Percentiles rank a stretch among this genome's conserved stretches.
Evolutionary conservation across 257 asterid species (phyloP).

Genomic region (Solanum gracilifrons): DNA sequence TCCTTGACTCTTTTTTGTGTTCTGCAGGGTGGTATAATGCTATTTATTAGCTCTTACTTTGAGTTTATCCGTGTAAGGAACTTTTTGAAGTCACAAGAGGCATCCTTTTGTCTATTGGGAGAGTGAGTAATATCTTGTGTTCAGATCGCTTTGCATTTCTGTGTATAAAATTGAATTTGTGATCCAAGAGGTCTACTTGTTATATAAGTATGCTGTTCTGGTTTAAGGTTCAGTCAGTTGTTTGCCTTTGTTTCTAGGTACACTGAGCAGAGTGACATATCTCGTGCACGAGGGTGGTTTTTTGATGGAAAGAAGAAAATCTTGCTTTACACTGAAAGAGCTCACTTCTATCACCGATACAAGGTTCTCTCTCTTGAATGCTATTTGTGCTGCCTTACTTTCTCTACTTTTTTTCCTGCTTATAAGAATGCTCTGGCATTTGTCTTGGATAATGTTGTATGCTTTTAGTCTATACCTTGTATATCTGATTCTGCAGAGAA

Average conservation of each 20-base stretch:
- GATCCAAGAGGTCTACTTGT: background rate
- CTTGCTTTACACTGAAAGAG: slow-evolving; percentile 90
- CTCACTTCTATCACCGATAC: slow-evolving; percentile 95
- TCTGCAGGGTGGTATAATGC: slow-evolving; percentile 74
- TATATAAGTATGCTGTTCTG: background rate
- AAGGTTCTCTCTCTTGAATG: slow-evolving; percentile 40
- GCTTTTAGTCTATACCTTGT: background rate
- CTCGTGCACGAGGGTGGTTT: slow-evolving; percentile 82
- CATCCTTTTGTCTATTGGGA: slow-evolving; percentile 82
- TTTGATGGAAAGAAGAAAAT: slow-evolving; percentile 70
- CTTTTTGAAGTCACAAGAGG: slow-evolving; percentile 67
- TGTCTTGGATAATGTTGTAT: background rate
- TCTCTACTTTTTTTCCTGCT: background rate
- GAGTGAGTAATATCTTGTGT: slow-evolving; percentile 48
- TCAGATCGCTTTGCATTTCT: background rate
- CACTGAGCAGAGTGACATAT: slow-evolving; percentile 64
- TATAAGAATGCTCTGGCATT: background rate
- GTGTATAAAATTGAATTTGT: background rate
- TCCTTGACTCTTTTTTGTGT: background rate
- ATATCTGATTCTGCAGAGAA: background rate
- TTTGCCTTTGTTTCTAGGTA: slow-evolving; percentile 31
- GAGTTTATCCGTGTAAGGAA: slow-evolving; percentile 83
- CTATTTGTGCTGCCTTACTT: background rate
- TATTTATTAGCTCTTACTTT: slow-evolving; percentile 77
- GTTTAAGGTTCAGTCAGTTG: background rate